These are phyloP conservation scores for Fraxinus paxiana DNA, from an alignment of 305 asterid species.

Conservation along the genomic window DNA sequence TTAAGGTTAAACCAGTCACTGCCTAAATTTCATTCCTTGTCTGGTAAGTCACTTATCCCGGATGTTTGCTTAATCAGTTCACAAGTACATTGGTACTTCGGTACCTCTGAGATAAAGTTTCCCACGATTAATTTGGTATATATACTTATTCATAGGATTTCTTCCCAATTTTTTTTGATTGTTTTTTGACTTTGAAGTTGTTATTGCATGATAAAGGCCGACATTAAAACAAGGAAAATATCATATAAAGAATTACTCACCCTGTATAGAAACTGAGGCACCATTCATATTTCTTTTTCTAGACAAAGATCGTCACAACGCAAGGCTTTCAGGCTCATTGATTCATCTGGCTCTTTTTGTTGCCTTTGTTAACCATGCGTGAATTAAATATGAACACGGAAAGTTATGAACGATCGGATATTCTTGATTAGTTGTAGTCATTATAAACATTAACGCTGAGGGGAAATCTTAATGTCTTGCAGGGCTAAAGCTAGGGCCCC, in stretches of 20 bases:
- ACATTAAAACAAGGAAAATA: neutral
- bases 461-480: neutral
- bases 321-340: neutral
- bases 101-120: neutral
- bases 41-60: constrained; percentile 41
- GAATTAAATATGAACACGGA: neutral
- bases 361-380: neutral
- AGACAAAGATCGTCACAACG: neutral
- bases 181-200: constrained; percentile 4
- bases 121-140: neutral
- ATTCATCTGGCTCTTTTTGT: constrained; percentile 17
- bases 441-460: neutral
- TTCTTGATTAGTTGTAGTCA: neutral
- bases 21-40: constrained; percentile 49
- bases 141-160: neutral
- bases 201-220: constrained; percentile 1
- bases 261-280: neutral
- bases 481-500: neutral
- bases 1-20: constrained; percentile 55
- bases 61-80: constrained; percentile 17
- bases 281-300: neutral
- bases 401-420: neutral
- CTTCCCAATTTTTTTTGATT: neutral
- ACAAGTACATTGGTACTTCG: constrained; percentile 1
- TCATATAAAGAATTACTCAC: neutral